Evolutionary conservation across 257 asterid species (phyloP).

Genomic region (Scutellaria baicalensis): DNA sequence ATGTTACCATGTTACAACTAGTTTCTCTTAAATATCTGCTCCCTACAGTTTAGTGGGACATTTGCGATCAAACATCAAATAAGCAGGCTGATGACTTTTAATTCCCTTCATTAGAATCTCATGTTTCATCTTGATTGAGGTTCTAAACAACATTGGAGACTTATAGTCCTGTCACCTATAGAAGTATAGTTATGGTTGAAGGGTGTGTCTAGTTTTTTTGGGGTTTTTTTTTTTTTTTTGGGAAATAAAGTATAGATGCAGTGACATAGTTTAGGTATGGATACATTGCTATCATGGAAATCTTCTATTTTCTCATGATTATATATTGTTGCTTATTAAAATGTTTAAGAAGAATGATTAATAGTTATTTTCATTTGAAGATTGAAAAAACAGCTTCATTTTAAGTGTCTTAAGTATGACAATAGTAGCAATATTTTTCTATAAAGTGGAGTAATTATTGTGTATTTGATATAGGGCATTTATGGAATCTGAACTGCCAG

Average conservation of each 20-base stretch:
- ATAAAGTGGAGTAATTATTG: not conserved
- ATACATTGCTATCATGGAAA: not conserved
- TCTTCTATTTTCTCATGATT: not conserved
- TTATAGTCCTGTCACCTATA: not conserved
- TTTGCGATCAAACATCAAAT: not conserved
- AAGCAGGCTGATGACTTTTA: not conserved
- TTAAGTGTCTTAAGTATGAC: not conserved
- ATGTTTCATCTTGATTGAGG: not conserved
- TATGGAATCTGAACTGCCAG: slow-evolving; percentile 71
- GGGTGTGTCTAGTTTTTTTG: not conserved
- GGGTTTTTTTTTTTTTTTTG: not conserved
- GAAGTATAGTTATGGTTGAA: not conserved
- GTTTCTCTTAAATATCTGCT: not conserved
- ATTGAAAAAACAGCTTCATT: not conserved
- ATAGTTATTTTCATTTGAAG: not conserved
- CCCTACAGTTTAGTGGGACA: not conserved
- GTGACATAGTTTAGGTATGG: not conserved
- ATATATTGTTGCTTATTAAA: not conserved
- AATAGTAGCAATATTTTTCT: not conserved
- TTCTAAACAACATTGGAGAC: not conserved
- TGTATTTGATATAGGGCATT: slow-evolving; percentile 54
- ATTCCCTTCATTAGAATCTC: not conserved
- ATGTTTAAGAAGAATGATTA: not conserved
- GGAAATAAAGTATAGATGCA: not conserved
- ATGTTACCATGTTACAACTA: not conserved